phyloP scores from a whole-genome alignment of 805 yeast species.

The Millerago galiae region DNA sequence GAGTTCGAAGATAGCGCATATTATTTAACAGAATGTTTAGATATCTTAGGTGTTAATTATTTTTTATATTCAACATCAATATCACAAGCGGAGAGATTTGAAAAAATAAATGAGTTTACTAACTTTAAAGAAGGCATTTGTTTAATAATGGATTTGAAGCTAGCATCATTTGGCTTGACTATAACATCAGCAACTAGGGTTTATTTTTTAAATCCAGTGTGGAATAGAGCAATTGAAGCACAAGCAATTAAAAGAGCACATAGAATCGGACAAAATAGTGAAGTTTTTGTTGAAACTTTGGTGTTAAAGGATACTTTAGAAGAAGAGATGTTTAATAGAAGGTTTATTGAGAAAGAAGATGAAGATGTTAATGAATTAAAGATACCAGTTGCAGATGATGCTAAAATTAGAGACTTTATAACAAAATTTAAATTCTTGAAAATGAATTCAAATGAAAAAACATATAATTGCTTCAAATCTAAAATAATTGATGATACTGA shows the following conservation, averaged over 20 bases:
- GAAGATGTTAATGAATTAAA: conserved; percentile 15
- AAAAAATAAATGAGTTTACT: conserved; percentile 46
- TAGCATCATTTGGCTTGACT: conserved; percentile 67
- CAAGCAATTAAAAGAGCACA: conserved; percentile 76
- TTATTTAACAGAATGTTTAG: conserved; percentile 58
- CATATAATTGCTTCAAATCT: conserved; percentile 10
- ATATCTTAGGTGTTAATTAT: conserved; percentile 53
- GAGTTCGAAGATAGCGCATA: conserved; percentile 70
- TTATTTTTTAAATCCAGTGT: conserved; percentile 65
- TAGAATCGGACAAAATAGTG: conserved; percentile 62
- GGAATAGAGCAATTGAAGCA: conserved; percentile 65
- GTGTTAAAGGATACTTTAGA: conserved; percentile 58
- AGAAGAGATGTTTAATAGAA: conserved; percentile 52
- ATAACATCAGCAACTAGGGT: conserved; percentile 64
- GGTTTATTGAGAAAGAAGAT: conserved; percentile 16
- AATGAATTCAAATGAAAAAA: conserved; percentile 12
- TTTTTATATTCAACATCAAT: conserved; percentile 60
- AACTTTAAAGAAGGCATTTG: conserved; percentile 40
- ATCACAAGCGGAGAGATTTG: conserved; percentile 41
- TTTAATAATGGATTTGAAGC: conserved; percentile 57
- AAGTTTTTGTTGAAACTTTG: conserved; percentile 63
- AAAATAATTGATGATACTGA: conserved; percentile 3
- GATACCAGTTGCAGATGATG: conserved; percentile 48
- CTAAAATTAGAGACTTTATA: conserved; percentile 51
- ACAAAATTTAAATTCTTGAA: conserved; percentile 42